phyloP scores from a whole-genome alignment of 208 protist genomes.

The Trypanosoma rangeli region DNA sequence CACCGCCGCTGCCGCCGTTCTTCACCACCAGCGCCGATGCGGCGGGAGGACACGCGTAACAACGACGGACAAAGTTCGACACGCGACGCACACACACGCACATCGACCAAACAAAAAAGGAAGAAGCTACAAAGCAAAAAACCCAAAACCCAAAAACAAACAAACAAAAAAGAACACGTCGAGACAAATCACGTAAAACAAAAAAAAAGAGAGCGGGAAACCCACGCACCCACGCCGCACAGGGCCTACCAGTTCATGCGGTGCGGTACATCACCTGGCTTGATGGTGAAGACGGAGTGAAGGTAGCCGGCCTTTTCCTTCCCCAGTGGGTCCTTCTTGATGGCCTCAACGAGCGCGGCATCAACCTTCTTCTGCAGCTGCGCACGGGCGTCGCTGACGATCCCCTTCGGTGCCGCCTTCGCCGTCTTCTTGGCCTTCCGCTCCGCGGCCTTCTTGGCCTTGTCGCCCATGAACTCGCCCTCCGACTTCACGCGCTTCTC shows the following conservation, averaged over 20 bases:
- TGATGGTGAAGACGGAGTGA: constrained; percentile 85
- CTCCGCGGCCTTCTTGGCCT: constrained; percentile 70
- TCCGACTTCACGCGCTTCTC: constrained; percentile 82
- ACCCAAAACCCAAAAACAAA: neutral
- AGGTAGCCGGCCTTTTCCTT: constrained; percentile 82
- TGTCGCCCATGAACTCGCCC: constrained; percentile 85
- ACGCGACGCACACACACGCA: too few relatives aligned
- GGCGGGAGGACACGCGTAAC: too few relatives aligned
- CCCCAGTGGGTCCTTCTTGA: constrained; percentile 71
- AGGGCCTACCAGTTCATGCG: constrained; percentile 87
- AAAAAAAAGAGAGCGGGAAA: too few relatives aligned
- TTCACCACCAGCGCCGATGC: too few relatives aligned
- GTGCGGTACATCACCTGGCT: constrained; percentile 80
- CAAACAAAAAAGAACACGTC: neutral
- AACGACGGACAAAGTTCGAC: too few relatives aligned
- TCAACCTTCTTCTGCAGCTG: constrained; percentile 81
- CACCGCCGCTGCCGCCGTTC: too few relatives aligned
- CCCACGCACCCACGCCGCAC: too few relatives aligned
- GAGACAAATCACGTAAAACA: neutral
- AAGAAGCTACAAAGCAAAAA: neutral
- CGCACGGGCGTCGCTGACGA: constrained; percentile 67
- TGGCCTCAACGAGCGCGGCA: constrained; percentile 65
- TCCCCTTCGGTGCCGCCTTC: constrained; percentile 52
- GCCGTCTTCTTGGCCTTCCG: constrained; percentile 69
- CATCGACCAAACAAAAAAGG: too few relatives aligned